Conservation (phyloP, 108 stramenopile genomes). For the Cyclotella sp. region DNA sequence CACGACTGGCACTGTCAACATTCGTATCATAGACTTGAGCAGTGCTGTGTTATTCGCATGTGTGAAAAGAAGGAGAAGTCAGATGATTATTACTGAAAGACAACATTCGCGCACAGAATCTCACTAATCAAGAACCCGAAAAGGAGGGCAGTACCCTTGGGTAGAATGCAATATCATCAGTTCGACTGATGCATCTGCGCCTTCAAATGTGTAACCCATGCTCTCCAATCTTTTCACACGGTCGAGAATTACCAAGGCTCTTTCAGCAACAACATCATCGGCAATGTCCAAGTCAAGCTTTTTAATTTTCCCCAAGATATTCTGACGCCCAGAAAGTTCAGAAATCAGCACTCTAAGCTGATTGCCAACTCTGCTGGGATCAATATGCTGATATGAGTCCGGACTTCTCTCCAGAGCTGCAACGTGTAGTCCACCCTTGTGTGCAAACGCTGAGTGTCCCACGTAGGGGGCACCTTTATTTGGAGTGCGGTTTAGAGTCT, state of each 20-base stretch:
- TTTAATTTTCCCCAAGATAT: conserved; percentile 89
- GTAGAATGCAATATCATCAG: conserved; percentile 93
- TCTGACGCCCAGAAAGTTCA: conserved; percentile 90
- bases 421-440: conserved; percentile 96
- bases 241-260: conserved; percentile 84
- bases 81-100: too few relatives aligned
- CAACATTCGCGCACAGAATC: too few relatives aligned
- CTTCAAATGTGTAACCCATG: conserved; percentile 94
- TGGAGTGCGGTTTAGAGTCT: conserved; percentile 85
- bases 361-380: conserved; percentile 90
- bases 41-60: conserved; percentile 13
- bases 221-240: conserved; percentile 89
- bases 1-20: conserved; percentile 80
- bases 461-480: conserved; percentile 78
- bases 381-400: conserved; percentile 88
- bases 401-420: conserved; percentile 89
- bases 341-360: conserved; percentile 81
- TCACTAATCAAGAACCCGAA: conserved; percentile 83
- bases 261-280: conserved; percentile 58
- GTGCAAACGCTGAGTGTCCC: conserved; percentile 93
- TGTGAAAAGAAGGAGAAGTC: neutral
- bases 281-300: conserved; percentile 60
- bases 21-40: conserved; percentile 86
- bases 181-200: conserved; percentile 93
- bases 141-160: conserved; percentile 87